Percentiles rank a stretch among this genome's conserved stretches.
Conservation (phyloP, 129 eudicot genomes). For the Smallanthus sonchifolius region DNA sequence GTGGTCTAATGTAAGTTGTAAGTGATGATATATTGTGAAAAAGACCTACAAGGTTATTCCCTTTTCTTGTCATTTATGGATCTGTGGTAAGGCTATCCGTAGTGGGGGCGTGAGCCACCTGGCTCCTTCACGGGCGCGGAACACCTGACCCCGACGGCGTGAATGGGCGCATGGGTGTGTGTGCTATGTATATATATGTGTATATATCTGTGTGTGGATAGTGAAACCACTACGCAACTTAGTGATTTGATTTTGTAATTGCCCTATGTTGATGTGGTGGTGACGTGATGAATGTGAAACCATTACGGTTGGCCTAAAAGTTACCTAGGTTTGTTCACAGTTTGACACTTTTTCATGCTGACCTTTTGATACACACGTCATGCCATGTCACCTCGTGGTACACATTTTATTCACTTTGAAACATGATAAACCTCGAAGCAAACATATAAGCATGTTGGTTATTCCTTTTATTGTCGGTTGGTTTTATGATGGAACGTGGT, state of each 20-base stretch:
- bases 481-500: not conserved
- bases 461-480: not conserved
- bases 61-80: not conserved
- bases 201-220: too few species aligned
- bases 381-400: not conserved
- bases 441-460: not conserved
- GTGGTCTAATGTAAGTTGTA: not conserved
- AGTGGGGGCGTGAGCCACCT: too few species aligned
- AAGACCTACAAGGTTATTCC: not conserved
- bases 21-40: not conserved
- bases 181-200: too few species aligned
- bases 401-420: not conserved
- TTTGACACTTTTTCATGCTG: not conserved
- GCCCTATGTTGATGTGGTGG: too few species aligned
- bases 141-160: too few species aligned
- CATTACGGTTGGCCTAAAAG: not conserved
- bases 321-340: not conserved
- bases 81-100: not conserved
- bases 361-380: not conserved
- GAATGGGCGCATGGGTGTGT: too few species aligned
- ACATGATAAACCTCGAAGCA: not conserved
- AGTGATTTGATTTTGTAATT: too few species aligned
- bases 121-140: too few species aligned
- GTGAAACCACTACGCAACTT: too few species aligned
- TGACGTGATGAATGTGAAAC: too few species aligned